These are phyloP conservation scores for Oryza nivara DNA, from an alignment of 176 grass and related monocot genomes.

Conservation along the genomic window DNA sequence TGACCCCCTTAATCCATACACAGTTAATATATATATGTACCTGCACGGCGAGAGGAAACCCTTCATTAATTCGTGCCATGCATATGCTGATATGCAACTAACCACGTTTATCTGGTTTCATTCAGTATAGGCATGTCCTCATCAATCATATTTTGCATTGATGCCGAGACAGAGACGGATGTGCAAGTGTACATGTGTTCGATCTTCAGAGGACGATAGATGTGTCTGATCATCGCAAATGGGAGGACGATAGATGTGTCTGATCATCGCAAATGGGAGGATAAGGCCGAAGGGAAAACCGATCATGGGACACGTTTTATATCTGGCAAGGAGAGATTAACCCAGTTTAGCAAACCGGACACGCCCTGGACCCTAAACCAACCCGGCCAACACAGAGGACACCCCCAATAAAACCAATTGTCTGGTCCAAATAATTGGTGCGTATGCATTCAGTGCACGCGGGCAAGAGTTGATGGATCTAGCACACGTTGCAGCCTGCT, in stretches of 20 bases:
- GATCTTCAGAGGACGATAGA: background rate
- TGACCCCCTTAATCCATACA: background rate
- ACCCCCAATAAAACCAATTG: constrained; percentile 40
- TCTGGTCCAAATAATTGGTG: constrained; percentile 45
- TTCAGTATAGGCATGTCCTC: background rate
- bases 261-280: constrained; percentile 17
- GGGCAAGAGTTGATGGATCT: constrained; percentile 51
- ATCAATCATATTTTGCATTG: background rate
- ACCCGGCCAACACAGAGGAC: constrained; percentile 31
- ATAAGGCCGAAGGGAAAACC: background rate
- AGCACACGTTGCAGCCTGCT: constrained; percentile 25
- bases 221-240: constrained; percentile 11
- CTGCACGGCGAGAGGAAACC: background rate
- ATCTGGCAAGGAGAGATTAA: constrained; percentile 39
- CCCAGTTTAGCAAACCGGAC: constrained; percentile 33
- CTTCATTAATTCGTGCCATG: background rate
- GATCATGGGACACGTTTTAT: constrained; percentile 34
- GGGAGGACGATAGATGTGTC: background rate
- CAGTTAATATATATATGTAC: background rate
- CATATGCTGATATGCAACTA: background rate
- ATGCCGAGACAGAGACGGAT: background rate
- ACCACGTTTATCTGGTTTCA: background rate
- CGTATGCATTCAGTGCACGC: constrained; percentile 36
- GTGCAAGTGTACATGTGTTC: background rate
- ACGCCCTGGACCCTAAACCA: background rate